Evolutionary conservation across 129 eudicot species (phyloP).

Genomic region (Escallonia rubra): DNA sequence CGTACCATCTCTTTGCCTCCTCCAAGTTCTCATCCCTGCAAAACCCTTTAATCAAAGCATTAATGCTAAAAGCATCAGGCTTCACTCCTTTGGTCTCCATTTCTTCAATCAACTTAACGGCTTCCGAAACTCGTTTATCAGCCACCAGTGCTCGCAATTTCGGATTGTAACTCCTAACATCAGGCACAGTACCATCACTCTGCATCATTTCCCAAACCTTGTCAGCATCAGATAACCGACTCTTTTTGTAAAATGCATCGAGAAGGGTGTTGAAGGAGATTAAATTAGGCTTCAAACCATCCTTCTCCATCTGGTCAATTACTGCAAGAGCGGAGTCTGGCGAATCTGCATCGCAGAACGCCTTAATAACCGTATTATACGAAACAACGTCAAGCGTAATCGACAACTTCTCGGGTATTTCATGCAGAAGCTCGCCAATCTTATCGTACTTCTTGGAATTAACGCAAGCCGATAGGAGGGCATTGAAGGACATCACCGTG

Average conservation of each 20-base stretch:
- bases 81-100: conserved; percentile 50
- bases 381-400: conserved; percentile 57
- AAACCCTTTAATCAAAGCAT: conserved; percentile 70
- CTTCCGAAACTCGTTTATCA: conserved; percentile 60
- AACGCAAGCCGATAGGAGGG: conserved; percentile 60
- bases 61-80: conserved; percentile 60
- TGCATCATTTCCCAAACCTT: conserved; percentile 70
- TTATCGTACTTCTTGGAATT: conserved; percentile 47
- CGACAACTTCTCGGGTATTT: conserved; percentile 59
- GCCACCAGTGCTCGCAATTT: conserved; percentile 82
- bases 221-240: conserved; percentile 67
- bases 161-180: conserved; percentile 53
- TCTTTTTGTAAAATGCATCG: conserved; percentile 80
- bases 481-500: conserved; percentile 54
- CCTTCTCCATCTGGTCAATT: conserved; percentile 74
- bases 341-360: conserved; percentile 53
- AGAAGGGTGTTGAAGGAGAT: conserved; percentile 53
- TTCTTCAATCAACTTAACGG: conserved; percentile 70
- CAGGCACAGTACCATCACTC: conserved; percentile 26
- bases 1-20: conserved; percentile 60
- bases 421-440: conserved; percentile 51
- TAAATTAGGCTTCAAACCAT: conserved; percentile 48
- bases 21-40: conserved; percentile 62
- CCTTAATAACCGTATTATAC: conserved; percentile 69
- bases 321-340: conserved; percentile 56